Evolutionary conservation across 148 eudicot genomes (phyloP).

Genomic region (Silene latifolia): DNA sequence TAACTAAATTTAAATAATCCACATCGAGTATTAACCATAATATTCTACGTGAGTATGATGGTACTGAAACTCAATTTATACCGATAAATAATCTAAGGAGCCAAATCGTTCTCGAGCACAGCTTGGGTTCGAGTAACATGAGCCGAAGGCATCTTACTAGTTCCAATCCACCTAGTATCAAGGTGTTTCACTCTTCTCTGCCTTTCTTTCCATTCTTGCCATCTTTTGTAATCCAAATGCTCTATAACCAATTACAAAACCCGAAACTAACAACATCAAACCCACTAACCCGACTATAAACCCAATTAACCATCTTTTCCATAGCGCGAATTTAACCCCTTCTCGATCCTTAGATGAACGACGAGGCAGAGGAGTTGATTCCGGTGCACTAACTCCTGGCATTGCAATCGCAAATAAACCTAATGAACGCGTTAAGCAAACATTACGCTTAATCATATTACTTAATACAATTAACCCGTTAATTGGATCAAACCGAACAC

Average conservation of each 20-base stretch:
- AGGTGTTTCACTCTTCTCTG: conserved; percentile 57
- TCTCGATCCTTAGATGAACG: not conserved
- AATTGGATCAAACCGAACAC: conserved; percentile 42
- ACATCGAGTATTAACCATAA: too few species aligned
- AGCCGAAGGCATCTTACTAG: conserved; percentile 71
- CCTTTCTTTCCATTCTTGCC: conserved; percentile 46
- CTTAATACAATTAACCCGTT: conserved; percentile 43
- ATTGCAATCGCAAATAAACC: conserved; percentile 64
- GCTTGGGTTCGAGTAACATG: conserved; percentile 68
- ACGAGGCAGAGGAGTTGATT: conserved; percentile 1
- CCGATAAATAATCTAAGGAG: conserved; percentile 31
- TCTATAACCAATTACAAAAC: conserved; percentile 28
- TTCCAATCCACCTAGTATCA: conserved; percentile 54
- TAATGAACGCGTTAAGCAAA: conserved; percentile 33
- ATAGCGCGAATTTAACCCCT: conserved; percentile 19
- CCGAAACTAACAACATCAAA: conserved; percentile 26
- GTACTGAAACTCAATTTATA: not conserved
- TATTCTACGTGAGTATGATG: not conserved
- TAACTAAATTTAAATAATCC: not conserved
- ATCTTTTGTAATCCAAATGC: conserved; percentile 24
- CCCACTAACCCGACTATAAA: conserved; percentile 45
- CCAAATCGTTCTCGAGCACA: conserved; percentile 47
- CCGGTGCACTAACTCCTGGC: conserved; percentile 12
- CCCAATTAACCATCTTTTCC: conserved; percentile 65
- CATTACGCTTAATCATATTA: conserved; percentile 30